Evolutionary conservation across 208 protist species (phyloP), one percentile per base, ranked within the genome.

Genomic region (Lotmaria passim): DNA sequence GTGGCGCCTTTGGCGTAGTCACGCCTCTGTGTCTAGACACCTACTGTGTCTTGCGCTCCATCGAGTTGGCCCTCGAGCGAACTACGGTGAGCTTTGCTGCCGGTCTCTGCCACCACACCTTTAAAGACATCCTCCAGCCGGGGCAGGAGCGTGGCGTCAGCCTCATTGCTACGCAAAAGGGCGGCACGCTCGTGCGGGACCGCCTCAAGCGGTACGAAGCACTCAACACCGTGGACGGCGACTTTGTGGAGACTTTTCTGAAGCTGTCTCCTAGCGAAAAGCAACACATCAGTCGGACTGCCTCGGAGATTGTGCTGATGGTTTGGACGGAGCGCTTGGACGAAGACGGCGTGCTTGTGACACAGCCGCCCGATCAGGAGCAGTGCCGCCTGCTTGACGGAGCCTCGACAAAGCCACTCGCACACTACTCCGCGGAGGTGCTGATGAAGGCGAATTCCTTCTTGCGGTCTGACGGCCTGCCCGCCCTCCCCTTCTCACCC

Each of bases 1-100:
- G 89, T 62, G 90, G 90, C 14, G 75, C 72, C 41, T 87, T 96
- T 64, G 87, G 87, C n/a, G 87, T 82, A 12, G 78, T 96, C 24
- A 86, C 82, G 30, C 87, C 87, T 2, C 39, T 96, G 23, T 50
- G 55, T 23, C 44, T 26, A 2, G 51, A 79, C 21, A 87, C 86
- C 2, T 92, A 86, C 68, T 14, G 88, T 28, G 57, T 93, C 38
- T 56, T 89, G 12, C 79, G 73, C 14, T 38, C 80, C 0, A 15
- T 93, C 10, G 90, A 96, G 73, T 48, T 78, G 30, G 69, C 82
- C 31, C 41, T 91, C 47, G 52, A 73, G 17, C 55, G 56, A 7
- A 50, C 62, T 6, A 24, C 50, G 26, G 57, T 38, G 24, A 19
- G 31, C 21, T 58, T 51, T 2, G 50, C 72, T 0, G 85, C 66